phyloP scores from a whole-genome alignment of 2,329 filamentous ascomycete species.

The Phialophora verrucosa region DNA sequence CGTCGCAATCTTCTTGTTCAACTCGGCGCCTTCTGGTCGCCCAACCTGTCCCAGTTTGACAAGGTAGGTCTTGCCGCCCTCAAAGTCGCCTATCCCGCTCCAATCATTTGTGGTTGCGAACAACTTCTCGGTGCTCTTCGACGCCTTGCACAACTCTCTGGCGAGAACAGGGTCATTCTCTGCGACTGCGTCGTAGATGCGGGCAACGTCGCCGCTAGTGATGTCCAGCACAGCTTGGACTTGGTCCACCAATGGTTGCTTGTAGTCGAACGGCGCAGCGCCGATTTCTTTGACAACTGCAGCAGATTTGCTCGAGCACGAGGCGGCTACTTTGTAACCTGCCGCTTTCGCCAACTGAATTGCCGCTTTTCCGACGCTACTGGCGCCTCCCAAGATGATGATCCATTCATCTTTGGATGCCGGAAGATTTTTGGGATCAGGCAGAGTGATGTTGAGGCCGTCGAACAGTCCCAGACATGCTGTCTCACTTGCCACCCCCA shows the following conservation, averaged over 20 bases:
- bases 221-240: constrained; percentile 40
- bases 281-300: constrained; percentile 42
- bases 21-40: constrained; percentile 34
- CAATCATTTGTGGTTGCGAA: constrained; percentile 41
- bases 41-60: constrained; percentile 35
- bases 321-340: constrained; percentile 45
- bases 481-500: constrained; percentile 41
- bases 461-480: constrained; percentile 40
- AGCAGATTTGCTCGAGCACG: constrained; percentile 42
- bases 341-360: constrained; percentile 42
- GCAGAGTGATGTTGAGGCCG: constrained; percentile 38
- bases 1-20: constrained; percentile 36
- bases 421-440: constrained; percentile 35
- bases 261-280: constrained; percentile 45
- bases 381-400: constrained; percentile 45
- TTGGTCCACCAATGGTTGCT: constrained; percentile 40
- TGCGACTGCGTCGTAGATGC: constrained; percentile 44
- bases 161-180: constrained; percentile 41
- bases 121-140: constrained; percentile 35
- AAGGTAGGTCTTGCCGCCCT: constrained; percentile 38
- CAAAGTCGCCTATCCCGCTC: constrained; percentile 37
- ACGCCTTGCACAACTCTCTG: constrained; percentile 38
- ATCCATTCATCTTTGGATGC: constrained; percentile 42
- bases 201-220: constrained; percentile 41
- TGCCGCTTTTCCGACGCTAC: constrained; percentile 44